Evolutionary conservation across 768 basidiomycete genomes (phyloP).

Genomic region (Tylopilus sp.): DNA sequence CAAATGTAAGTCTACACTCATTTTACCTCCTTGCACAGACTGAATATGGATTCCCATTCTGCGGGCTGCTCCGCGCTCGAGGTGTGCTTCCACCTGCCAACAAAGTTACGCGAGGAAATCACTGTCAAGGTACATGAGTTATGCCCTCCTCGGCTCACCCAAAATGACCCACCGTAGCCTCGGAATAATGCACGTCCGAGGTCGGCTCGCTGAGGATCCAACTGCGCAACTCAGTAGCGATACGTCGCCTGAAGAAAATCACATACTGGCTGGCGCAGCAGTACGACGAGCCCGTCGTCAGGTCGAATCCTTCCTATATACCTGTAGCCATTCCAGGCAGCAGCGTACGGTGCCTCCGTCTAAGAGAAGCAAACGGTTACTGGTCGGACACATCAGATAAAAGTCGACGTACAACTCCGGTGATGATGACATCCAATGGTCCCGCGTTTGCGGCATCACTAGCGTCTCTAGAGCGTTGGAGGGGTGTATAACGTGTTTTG

Average conservation of each 20-base stretch:
- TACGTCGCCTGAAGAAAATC: background rate
- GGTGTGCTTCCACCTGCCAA: constrained; percentile 43
- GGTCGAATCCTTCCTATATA: constrained; percentile 57
- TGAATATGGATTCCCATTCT: constrained; percentile 52
- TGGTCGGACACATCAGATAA: background rate
- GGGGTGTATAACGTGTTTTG: constrained; percentile 39
- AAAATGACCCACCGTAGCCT: constrained; percentile 42
- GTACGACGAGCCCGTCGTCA: constrained; percentile 55
- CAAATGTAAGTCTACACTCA: constrained; percentile 1
- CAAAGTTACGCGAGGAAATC: constrained; percentile 48
- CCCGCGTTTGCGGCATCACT: constrained; percentile 14
- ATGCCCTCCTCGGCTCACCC: background rate
- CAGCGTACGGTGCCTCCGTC: constrained; percentile 45
- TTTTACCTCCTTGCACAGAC: constrained; percentile 41
- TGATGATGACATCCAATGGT: constrained; percentile 48
- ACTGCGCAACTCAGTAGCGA: constrained; percentile 10
- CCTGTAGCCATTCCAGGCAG: constrained; percentile 55
- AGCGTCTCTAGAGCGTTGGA: constrained; percentile 10
- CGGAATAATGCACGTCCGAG: constrained; percentile 40
- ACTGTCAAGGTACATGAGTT: constrained; percentile 33
- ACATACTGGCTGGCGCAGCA: constrained; percentile 52
- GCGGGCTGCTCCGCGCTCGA: constrained; percentile 33
- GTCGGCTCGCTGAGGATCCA: constrained; percentile 24
- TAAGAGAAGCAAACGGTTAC: constrained; percentile 17
- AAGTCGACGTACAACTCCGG: constrained; percentile 42